Conservation (phyloP, 2,329 filamentous ascomycete genomes). For the Aspergillus phoenicis region DNA sequence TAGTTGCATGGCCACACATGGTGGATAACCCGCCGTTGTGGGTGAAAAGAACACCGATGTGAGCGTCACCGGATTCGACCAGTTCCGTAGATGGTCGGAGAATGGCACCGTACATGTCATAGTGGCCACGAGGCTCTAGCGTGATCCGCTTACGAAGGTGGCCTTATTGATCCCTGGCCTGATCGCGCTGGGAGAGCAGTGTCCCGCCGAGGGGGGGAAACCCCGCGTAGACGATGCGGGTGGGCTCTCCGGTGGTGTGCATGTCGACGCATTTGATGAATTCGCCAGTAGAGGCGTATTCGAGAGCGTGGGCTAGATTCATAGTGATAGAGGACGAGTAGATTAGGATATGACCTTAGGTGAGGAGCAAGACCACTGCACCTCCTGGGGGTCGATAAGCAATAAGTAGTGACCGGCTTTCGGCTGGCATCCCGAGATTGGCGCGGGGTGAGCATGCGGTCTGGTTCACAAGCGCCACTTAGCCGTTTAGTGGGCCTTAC, state of each 20-base stretch:
- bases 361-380: too few species aligned
- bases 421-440: too few species aligned
- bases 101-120: constrained; percentile 57
- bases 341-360: not conserved
- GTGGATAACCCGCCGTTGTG: constrained; percentile 54
- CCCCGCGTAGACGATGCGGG: constrained; percentile 49
- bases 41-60: constrained; percentile 53
- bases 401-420: too few species aligned
- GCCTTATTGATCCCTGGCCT: constrained; percentile 44
- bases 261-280: constrained; percentile 43
- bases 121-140: constrained; percentile 54
- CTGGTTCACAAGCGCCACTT: too few species aligned
- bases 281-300: not conserved
- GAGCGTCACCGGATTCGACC: constrained; percentile 41
- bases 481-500: too few species aligned
- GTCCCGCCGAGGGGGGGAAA: constrained; percentile 46
- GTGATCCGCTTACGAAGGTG: constrained; percentile 47
- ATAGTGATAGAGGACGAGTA: constrained; percentile 6
- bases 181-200: constrained; percentile 44
- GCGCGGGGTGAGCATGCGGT: too few species aligned
- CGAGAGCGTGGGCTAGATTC: constrained; percentile 19
- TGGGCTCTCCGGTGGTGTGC: constrained; percentile 56
- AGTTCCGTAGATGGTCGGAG: constrained; percentile 48
- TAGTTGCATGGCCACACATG: constrained; percentile 57
- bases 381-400: too few species aligned